Base-by-base conservation (phyloP, 2,329 filamentous ascomycete genomes). In the Cordyceps farinosa region DNA sequence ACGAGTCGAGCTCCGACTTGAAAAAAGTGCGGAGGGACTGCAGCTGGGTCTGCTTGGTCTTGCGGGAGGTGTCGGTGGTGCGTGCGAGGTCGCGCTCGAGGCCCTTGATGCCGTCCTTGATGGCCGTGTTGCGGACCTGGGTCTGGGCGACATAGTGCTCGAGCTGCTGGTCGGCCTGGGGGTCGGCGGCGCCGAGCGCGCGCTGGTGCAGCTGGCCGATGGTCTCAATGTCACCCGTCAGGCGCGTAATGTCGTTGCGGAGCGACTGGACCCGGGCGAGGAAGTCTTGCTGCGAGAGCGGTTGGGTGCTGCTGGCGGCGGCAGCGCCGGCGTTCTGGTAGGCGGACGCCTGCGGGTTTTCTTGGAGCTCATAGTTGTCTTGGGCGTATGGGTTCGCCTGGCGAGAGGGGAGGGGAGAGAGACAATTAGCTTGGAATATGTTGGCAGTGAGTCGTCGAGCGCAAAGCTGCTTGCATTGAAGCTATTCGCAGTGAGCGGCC, bases 41-140 rank as follows among this genome's bases (percentile, higher is more conserved):
- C 62, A 90, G 82, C 75, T 92, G 90, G 65, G 84, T 86, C 71
- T 82, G 81, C 80, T 94, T 94, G 68, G 88, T 82, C 65, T 77
- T 79, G 74, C 87, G 88, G 67, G 81, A 81, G 61, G 79, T 78
- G 73, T 86, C 84, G 40, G 78, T 76, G 27, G 88, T 89, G 73
- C 86, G 85, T 73, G 82, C 79, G 52, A 87, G 84, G 74, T 94
- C 90, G 65, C 78, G 80, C 77, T 92, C 90, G 61, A 94, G 81
- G 68, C 84, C 84, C 75, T 90, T 90, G 79, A 94, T 90, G 77
- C 90, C 87, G 72, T 91, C 87, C 73, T 90, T 88, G 80, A 94
- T 91, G 67, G 84, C 81, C n/a, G 84, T 87, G 77, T 90, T 92
- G 70, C 88, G 84, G 67, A 87, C 78, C 74, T 91, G 88, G 5